Percentiles rank a stretch among this genome's conserved stretches.
These are phyloP conservation scores for Ascodesmis nigricans DNA, from an alignment of 495 filamentous ascomycete species.

Conservation along the genomic window DNA sequence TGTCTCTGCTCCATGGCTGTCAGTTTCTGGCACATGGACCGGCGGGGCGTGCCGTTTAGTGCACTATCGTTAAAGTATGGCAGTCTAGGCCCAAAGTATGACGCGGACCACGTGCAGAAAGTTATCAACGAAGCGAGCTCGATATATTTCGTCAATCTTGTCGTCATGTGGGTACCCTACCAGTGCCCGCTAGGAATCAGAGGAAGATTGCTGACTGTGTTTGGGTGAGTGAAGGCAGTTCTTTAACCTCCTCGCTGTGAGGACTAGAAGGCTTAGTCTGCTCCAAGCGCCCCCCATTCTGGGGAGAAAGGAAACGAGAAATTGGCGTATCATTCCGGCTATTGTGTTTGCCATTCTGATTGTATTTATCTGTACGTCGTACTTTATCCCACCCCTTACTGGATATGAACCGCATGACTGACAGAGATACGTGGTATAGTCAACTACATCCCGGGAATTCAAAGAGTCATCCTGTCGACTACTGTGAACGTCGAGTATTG, in stretches of 20 bases:
- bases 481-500: slow-evolving; percentile 39
- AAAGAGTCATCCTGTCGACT: slow-evolving; percentile 31
- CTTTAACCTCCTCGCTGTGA: slow-evolving; percentile 43
- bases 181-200: background rate
- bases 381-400: background rate
- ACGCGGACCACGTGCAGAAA: slow-evolving; percentile 27
- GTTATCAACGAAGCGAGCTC: slow-evolving; percentile 36
- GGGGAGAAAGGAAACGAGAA: slow-evolving; percentile 34
- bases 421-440: background rate
- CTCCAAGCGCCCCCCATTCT: slow-evolving; percentile 38
- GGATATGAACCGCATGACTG: background rate
- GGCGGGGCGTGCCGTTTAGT: slow-evolving; percentile 34
- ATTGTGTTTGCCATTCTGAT: slow-evolving; percentile 39
- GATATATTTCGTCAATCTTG: slow-evolving; percentile 53
- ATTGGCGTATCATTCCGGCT: slow-evolving; percentile 41
- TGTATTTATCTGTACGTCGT: slow-evolving; percentile 36
- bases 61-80: slow-evolving; percentile 40
- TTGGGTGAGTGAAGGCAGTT: slow-evolving; percentile 34
- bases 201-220: background rate
- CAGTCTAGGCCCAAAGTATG: slow-evolving; percentile 25
- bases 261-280: slow-evolving; percentile 40
- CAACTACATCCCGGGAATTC: slow-evolving; percentile 37
- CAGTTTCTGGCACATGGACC: slow-evolving; percentile 41
- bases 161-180: slow-evolving; percentile 33
- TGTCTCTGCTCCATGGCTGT: slow-evolving; percentile 39